Base-by-base conservation (phyloP, 75 land plant species). In the Cupressus sempervirens region DNA sequence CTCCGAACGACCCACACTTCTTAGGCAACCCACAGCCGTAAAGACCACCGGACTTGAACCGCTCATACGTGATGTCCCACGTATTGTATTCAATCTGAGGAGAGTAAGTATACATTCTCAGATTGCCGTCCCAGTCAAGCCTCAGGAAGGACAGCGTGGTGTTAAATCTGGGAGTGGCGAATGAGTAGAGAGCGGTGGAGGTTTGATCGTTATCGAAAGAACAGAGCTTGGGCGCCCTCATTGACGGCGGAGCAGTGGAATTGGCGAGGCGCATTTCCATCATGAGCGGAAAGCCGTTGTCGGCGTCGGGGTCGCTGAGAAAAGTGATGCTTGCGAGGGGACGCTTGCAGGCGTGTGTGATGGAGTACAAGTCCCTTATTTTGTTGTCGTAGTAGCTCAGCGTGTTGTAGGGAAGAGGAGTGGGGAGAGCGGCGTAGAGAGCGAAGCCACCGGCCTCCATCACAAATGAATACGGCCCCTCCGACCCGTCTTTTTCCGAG, bases 1-100 rank as follows among this genome's bases (percentile, higher is more conserved):
- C 36, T 48, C 90, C 91, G 1, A 92, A 83, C 4, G 20, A 10
- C 4, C 91, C 91, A 35, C 95, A 94, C 11, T 81, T 86, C 13
- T 79, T 81, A 0, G 93, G 93, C 85, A 87, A 52, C 13, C 84
- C 68, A 65, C 94, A 93, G 76, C 84, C 87, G 62, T 41, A 76
- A 16, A n/a, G 77, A 48, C 84, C 73, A 30, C 26, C 86, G 43
- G 84, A 81, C 20, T 50, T 16, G 73, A 91, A 91, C 30, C 86
- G 46, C 23, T 85, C 56, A 83, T 62, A 91, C 2, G 91, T 93
- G 30, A 41, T 82, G 36, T 86, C 89, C 88, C 87, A 89, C 26
- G 89, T 84, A 10, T 82, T 65, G 13, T 36, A 56, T 20, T 86
- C 89, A 9, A 89, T 88, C 45, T 83, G 50, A 30, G 48, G 72